Percentiles rank a stretch among this genome's conserved stretches.
Conservation (phyloP, 441 rosid species). For the Aleurites moluccanus region DNA sequence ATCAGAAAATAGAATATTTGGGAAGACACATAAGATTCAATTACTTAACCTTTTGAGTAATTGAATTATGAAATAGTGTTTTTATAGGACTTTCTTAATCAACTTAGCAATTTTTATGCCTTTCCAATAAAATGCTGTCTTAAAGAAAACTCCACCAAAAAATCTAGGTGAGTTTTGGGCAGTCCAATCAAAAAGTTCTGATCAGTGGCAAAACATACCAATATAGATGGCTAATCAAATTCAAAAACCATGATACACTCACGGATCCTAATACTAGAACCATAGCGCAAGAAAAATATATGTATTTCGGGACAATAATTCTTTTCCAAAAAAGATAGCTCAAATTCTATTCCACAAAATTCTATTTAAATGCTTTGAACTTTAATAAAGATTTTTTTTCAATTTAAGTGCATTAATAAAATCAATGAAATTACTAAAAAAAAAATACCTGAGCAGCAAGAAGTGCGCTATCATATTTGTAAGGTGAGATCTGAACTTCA, state of each 20-base stretch:
- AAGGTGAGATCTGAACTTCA: slow-evolving; percentile 51
- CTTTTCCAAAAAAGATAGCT: background rate
- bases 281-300: background rate
- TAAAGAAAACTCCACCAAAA: background rate
- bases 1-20: slow-evolving; percentile 19
- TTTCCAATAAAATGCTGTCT: background rate
- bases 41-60: too few species aligned
- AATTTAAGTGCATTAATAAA: background rate
- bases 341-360: background rate
- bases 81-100: background rate
- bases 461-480: slow-evolving; percentile 55
- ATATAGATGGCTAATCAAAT: background rate
- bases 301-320: background rate
- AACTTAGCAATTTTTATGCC: background rate
- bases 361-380: background rate
- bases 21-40: background rate
- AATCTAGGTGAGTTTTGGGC: background rate
- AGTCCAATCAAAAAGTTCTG: background rate
- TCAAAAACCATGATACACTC: slow-evolving; percentile 2
- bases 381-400: background rate
- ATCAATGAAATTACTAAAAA: background rate
- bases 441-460: slow-evolving; percentile 74
- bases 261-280: background rate
- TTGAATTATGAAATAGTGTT: background rate
- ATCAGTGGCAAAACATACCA: background rate